Conservation (phyloP, 371 early-diverging fungal species). For the Mucor plumbeus region DNA sequence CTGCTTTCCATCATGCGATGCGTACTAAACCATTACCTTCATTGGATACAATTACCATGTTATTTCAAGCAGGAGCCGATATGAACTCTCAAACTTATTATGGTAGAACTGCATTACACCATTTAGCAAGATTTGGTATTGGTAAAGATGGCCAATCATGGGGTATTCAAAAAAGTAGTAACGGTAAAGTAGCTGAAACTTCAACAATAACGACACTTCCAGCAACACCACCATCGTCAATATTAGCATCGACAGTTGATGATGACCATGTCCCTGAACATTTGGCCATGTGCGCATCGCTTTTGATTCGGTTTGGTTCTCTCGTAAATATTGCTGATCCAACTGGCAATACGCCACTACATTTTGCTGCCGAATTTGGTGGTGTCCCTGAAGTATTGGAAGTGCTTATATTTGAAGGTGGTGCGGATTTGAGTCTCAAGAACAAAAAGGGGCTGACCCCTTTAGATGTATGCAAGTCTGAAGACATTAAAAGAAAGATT, state of each 20-base stretch:
- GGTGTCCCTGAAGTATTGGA: conserved; percentile 60
- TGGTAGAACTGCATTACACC: conserved; percentile 70
- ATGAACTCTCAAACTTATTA: conserved; percentile 68
- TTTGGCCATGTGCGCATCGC: conserved; percentile 55
- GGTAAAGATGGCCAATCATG: conserved; percentile 48
- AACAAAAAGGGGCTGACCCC: conserved; percentile 62
- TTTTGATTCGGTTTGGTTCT: conserved; percentile 63
- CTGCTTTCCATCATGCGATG: conserved; percentile 70
- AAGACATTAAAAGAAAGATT: conserved; percentile 31
- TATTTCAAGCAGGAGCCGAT: conserved; percentile 71
- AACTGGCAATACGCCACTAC: conserved; percentile 71
- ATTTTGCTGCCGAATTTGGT: conserved; percentile 71
- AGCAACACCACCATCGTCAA: conserved; percentile 7
- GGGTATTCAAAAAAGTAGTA: conserved; percentile 52
- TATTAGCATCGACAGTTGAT: neutral
- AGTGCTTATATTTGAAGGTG: conserved; percentile 53
- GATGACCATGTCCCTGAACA: conserved; percentile 37
- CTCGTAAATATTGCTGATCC: conserved; percentile 65
- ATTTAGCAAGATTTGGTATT: conserved; percentile 61
- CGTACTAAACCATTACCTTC: conserved; percentile 64
- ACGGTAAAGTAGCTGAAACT: conserved; percentile 10
- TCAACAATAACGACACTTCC: neutral
- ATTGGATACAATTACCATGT: conserved; percentile 62
- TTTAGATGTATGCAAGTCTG: conserved; percentile 52
- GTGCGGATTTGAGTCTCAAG: conserved; percentile 51